phyloP scores from a whole-genome alignment of 805 yeast species.

The Metschnikowia amazonensis region DNA sequence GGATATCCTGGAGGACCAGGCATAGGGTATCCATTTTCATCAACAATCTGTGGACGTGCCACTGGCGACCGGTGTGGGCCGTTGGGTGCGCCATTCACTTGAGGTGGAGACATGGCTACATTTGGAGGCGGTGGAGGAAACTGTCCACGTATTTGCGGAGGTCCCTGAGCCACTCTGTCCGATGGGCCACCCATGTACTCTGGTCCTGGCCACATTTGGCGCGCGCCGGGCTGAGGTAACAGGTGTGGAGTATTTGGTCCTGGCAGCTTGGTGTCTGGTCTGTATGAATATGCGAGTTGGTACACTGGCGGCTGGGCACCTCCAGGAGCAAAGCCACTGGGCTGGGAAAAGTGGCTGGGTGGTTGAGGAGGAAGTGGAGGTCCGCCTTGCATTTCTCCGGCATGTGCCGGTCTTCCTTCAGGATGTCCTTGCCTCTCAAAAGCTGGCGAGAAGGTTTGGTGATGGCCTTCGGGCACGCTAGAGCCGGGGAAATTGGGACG shows the following conservation, averaged over 20 bases:
- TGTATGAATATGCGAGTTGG: slow-evolving; percentile 11
- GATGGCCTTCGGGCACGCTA: not conserved
- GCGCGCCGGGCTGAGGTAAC: slow-evolving; percentile 25
- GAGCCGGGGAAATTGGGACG: slow-evolving; percentile 10
- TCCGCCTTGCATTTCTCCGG: slow-evolving; percentile 2
- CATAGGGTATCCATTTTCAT: slow-evolving; percentile 16
- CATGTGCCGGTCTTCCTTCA: slow-evolving; percentile 5
- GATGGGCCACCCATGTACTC: slow-evolving; percentile 20
- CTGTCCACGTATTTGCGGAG: slow-evolving; percentile 14
- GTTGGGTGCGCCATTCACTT: slow-evolving; percentile 6
- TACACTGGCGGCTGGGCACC: slow-evolving; percentile 9
- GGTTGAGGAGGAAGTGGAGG: slow-evolving; percentile 10
- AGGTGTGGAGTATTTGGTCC: slow-evolving; percentile 19
- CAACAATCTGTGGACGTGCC: slow-evolving; percentile 12
- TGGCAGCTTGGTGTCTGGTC: slow-evolving; percentile 19
- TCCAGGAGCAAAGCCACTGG: slow-evolving; percentile 1
- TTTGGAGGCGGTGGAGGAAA: slow-evolving; percentile 15
- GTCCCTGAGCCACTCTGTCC: slow-evolving; percentile 18
- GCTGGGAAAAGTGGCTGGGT: slow-evolving; percentile 8
- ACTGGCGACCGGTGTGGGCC: slow-evolving; percentile 18
- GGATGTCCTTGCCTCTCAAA: slow-evolving; percentile 1
- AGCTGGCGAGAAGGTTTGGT: slow-evolving; percentile 7
- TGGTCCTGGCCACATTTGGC: slow-evolving; percentile 23
- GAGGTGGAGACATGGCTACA: slow-evolving; percentile 17
- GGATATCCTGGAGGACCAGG: slow-evolving; percentile 34